Evolutionary conservation across 2,329 filamentous ascomycete genomes (phyloP), one percentile per base, ranked within the genome.

Genomic region (Pyricularia pennisetigena): DNA sequence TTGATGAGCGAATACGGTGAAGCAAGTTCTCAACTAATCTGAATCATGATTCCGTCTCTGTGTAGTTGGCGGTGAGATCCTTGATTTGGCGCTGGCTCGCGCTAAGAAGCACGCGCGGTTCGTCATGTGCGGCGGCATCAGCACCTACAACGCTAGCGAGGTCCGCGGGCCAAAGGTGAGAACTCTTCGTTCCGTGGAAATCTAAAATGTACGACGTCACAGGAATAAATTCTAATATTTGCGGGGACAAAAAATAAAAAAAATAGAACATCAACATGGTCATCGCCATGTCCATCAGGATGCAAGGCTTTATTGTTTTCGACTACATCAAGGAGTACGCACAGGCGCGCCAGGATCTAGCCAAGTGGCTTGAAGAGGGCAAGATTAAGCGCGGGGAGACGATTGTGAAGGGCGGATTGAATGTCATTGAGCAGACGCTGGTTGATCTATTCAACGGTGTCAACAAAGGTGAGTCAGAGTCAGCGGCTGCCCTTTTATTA

Each of bases 241-340:
- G 2, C n/a, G 7, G n/a, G n/a, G n/a, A n/a, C n/a, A n/a, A n/a
- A n/a, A n/a, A n/a, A n/a, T n/a, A n/a, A n/a, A n/a, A 4, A 62
- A 41, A 70, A 57, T 9, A 77, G 59, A 73, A 78, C 72, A 70
- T 77, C 12, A 68, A 69, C 68, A 69, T 73, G 12, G 71, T 78
- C 28, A 70, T 72, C 8, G 64, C 69, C 6, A 72, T 82, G 78
- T 85, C 86, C 74, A 82, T 85, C 74, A 72, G 72, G 67, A 86
- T 91, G 82, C 83, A 90, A 78, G 89, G 89, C 1, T 93, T 93
- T 78, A 88, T 93, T 71, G 84, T 90, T 68, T 85, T 91, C 68
- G 90, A 93, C 76, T 91, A 85, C 74, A 76, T 76, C 4, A 78
- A 83, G 68, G 82, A 89, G 73, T 90, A 85, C 74, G 74, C 82